Base-by-base conservation (phyloP, 2,329 filamentous ascomycete species). In the Fusarium hainanense region DNA sequence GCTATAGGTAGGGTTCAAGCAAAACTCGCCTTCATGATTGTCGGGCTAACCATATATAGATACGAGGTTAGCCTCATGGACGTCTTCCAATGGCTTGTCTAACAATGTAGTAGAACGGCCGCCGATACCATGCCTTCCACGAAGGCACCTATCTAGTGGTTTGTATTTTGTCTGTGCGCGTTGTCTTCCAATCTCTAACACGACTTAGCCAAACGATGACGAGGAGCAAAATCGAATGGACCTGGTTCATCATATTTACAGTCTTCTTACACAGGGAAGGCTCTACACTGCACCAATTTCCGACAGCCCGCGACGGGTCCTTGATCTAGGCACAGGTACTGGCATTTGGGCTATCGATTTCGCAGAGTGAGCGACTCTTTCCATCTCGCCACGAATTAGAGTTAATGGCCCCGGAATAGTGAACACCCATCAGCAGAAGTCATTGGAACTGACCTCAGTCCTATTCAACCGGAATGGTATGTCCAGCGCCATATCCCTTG, bases 281-380 rank as follows among this genome's bases (percentile, higher is more conserved):
- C 67, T 70, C 1, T 21, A 59, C 25, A 62, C 51, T 6, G 67
- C 67, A 1, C 67, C 67, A 3, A 64, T 70, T 3, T 7, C 23
- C 8, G 43, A 60, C 3, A 64, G 14, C 2, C 63, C 58, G 2
- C 58, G 55, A 41, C 58, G 67, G 3, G 67, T 70, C 4, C 67
- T 70, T 4, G 67, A 70, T 42, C 20, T 70, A 2, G 66, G 66
- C 2, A 68, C 63, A 16, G 66, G 65, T 18, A 68, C 65, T 9
- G 66, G 66, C 5, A 70, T 70, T 1, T 70, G 67, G 67, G 58
- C 67, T 2, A 70, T 70, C n/a, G 67, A 70, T 13, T 70, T 70
- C 34, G 67, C 67, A 23, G 67, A 70, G 67, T 70, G 25, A n/a
- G 56, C 3, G 2, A n/a, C 10, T 5, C 7, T 12, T 42, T 10